Conservation (phyloP, 495 filamentous ascomycete species). For the Podospora pseudoanserina region DNA sequence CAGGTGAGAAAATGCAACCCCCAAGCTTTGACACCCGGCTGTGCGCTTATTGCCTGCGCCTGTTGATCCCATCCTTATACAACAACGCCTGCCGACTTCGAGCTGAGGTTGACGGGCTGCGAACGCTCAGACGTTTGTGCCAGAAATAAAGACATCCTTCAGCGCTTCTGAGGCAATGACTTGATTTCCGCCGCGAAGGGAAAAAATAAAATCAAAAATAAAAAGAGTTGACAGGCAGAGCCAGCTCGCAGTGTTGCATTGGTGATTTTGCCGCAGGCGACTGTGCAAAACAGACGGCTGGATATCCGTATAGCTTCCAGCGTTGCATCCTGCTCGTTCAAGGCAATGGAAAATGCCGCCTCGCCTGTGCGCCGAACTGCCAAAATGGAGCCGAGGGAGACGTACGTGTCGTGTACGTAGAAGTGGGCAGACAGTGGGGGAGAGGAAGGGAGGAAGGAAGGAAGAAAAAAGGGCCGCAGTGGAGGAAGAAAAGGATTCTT, state of each 20-base stretch:
- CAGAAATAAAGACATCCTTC: neutral
- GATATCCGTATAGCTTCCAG: constrained; percentile 11
- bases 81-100: neutral
- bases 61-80: neutral
- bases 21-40: neutral
- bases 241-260: constrained; percentile 24
- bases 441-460: neutral
- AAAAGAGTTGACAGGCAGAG: neutral
- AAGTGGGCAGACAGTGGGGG: neutral
- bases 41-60: neutral
- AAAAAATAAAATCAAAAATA: neutral
- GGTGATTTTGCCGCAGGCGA: constrained; percentile 23
- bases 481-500: neutral
- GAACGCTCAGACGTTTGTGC: neutral
- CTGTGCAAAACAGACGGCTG: constrained; percentile 13
- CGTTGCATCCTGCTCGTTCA: constrained; percentile 17
- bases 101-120: neutral
- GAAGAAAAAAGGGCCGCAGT: neutral
- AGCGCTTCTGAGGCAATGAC: constrained; percentile 1
- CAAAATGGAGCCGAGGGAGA: neutral
- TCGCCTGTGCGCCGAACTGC: constrained; percentile 16
- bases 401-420: neutral
- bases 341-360: constrained; percentile 17
- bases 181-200: neutral
- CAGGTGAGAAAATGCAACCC: neutral